These are phyloP conservation scores for Leccinum ochraceum DNA, from an alignment of 768 basidiomycete genomes.

Conservation along the genomic window DNA sequence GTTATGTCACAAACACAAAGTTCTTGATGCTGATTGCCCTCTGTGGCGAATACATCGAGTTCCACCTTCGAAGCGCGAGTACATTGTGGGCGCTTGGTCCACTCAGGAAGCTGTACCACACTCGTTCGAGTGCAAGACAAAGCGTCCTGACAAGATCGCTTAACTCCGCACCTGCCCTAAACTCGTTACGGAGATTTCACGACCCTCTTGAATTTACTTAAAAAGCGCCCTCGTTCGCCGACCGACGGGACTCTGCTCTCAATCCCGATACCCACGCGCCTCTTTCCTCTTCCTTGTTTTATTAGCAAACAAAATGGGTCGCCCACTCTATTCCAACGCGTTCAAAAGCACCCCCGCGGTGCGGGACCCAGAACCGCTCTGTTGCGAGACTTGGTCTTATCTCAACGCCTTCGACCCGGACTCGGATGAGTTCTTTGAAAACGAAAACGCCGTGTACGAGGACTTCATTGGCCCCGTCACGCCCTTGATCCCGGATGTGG, in stretches of 20 bases:
- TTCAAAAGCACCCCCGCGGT: slow-evolving; percentile 42
- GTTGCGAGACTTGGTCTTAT: slow-evolving; percentile 61
- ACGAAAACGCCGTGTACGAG: slow-evolving; percentile 62
- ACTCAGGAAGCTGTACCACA: too few relatives aligned
- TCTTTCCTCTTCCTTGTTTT: slow-evolving; percentile 24
- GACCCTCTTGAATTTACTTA: slow-evolving; percentile 11
- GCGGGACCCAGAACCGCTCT: slow-evolving; percentile 43
- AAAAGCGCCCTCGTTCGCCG: slow-evolving; percentile 12
- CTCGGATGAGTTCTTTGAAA: slow-evolving; percentile 72
- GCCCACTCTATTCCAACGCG: slow-evolving; percentile 54
- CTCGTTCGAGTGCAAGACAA: too few relatives aligned
- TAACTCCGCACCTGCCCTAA: slow-evolving; percentile 40
- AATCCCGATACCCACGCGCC: slow-evolving; percentile 12
- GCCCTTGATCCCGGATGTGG: slow-evolving; percentile 7
- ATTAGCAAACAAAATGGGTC: slow-evolving; percentile 49
- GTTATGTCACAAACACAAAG: not conserved
- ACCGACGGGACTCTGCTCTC: not conserved
- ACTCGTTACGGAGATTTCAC: slow-evolving; percentile 9
- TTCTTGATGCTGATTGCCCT: not conserved
- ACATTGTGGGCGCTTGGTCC: too few relatives aligned
- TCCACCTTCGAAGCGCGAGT: not conserved
- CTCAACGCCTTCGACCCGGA: slow-evolving; percentile 77
- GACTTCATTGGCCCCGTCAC: slow-evolving; percentile 53
- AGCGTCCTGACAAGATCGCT: slow-evolving; percentile 10
- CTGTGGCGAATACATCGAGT: not conserved